A percentile compares a stretch with the other conserved stretches of the same genome.
Conservation (phyloP, 1,284 basidiomycete genomes). For the Macrocystidia cucumis region DNA sequence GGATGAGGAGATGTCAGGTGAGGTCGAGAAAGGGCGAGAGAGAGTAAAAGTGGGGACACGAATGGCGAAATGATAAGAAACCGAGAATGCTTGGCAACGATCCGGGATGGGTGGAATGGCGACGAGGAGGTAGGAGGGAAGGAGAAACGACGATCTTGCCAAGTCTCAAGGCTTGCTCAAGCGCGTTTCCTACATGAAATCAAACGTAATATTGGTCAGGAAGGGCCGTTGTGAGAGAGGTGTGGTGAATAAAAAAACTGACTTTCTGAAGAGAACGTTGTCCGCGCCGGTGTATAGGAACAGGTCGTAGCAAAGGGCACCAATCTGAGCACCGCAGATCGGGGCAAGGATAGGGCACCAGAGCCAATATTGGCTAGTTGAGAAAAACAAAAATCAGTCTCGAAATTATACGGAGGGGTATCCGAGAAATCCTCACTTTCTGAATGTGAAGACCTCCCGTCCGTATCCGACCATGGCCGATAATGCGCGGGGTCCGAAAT, state of each 20-base stretch:
- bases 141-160: no score
- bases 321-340: slow-evolving; percentile 46
- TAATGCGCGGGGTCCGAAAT: slow-evolving; percentile 48
- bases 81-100: no score
- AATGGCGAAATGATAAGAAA: no score
- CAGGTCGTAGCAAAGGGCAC: slow-evolving; percentile 42
- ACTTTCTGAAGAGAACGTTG: slow-evolving; percentile 47
- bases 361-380: slow-evolving; percentile 59
- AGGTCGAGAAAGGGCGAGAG: no score
- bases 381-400: not conserved
- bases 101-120: no score
- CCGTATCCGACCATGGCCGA: slow-evolving; percentile 50
- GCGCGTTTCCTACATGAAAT: no score
- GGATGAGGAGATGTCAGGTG: no score
- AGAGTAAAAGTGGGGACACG: no score
- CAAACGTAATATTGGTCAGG: no score
- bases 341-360: slow-evolving; percentile 65
- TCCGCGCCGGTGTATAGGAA: slow-evolving; percentile 48
- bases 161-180: no score
- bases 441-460: slow-evolving; percentile 31
- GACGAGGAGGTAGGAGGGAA: no score
- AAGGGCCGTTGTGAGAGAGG: not conserved
- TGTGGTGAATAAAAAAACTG: slow-evolving; percentile 12
- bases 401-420: not conserved
- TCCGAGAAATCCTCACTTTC: slow-evolving; percentile 24